Percentiles rank a stretch among this genome's conserved stretches.
These are phyloP conservation scores for Dalechampia spathulata DNA, from an alignment of 441 rosid genomes.

Conservation along the genomic window DNA sequence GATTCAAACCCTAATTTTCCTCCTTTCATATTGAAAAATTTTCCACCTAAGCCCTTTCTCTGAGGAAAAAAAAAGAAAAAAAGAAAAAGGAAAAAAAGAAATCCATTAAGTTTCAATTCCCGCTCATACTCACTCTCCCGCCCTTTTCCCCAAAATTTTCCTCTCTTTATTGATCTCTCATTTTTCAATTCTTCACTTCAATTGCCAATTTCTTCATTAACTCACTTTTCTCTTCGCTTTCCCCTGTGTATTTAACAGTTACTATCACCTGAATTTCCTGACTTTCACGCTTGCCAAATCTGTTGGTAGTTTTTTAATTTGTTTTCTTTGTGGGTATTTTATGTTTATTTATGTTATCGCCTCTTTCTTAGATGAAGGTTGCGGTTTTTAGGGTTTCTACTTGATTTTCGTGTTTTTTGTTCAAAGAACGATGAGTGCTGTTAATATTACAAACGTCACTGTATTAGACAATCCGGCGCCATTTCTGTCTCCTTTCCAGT, in stretches of 20 bases:
- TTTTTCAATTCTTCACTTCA: background rate
- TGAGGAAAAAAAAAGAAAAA: background rate
- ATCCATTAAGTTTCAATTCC: background rate
- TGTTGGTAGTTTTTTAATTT: no score
- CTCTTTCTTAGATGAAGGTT: constrained; percentile 23
- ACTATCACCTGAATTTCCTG: no score
- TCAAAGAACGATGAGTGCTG: constrained; percentile 72
- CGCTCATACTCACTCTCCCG: background rate
- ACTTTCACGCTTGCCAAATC: no score
- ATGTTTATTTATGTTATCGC: no score
- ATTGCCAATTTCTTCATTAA: background rate
- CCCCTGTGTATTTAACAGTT: no score
- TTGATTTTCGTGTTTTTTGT: constrained; percentile 6
- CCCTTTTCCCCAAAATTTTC: background rate
- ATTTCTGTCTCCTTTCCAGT: constrained; percentile 79
- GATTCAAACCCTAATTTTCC: no score
- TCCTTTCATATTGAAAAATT: background rate
- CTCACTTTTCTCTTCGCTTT: background rate
- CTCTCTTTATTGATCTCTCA: background rate
- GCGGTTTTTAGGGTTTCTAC: constrained; percentile 23
- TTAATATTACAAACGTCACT: constrained; percentile 79
- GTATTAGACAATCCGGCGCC: constrained; percentile 92
- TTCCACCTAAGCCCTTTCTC: constrained; percentile 6
- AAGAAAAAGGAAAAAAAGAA: background rate
- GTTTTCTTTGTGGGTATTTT: no score